A percentile compares a stretch with the other conserved stretches of the same genome.
phyloP scores from a whole-genome alignment of 306 rosid genomes.

The Amphicarpaea edgeworthii region DNA sequence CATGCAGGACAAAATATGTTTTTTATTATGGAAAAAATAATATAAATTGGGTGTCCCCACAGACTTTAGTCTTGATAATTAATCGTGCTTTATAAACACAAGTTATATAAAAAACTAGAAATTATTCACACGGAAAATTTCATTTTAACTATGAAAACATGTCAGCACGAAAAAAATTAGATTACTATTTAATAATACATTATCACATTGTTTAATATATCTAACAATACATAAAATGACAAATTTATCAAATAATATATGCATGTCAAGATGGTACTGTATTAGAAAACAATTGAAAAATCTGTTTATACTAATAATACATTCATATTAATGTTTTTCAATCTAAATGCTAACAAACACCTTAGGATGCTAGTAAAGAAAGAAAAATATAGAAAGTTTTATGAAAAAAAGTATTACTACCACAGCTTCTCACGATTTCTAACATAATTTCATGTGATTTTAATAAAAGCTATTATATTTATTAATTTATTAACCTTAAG shows the following conservation, averaged over 20 bases:
- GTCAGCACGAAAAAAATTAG: background rate
- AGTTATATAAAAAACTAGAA: background rate
- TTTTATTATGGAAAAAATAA: background rate
- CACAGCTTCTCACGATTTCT: background rate
- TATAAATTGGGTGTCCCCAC: background rate
- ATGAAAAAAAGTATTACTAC: background rate
- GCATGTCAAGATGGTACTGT: background rate
- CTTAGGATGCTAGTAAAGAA: background rate
- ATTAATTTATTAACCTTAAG: background rate
- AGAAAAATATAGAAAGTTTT: background rate
- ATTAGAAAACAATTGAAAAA: background rate
- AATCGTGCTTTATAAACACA: background rate
- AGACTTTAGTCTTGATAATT: background rate
- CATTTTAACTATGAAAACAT: background rate
- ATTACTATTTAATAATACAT: background rate
- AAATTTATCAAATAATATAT: background rate
- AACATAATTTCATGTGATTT: background rate
- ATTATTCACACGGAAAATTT: background rate
- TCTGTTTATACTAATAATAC: background rate
- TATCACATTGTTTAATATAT: background rate
- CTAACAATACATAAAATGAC: background rate
- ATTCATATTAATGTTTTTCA: background rate
- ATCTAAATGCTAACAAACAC: background rate
- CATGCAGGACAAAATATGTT: constrained; percentile 13
- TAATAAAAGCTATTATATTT: background rate